Conservation (phyloP, 139 green algal genomes). For the Ettlia oleoabundans region DNA sequence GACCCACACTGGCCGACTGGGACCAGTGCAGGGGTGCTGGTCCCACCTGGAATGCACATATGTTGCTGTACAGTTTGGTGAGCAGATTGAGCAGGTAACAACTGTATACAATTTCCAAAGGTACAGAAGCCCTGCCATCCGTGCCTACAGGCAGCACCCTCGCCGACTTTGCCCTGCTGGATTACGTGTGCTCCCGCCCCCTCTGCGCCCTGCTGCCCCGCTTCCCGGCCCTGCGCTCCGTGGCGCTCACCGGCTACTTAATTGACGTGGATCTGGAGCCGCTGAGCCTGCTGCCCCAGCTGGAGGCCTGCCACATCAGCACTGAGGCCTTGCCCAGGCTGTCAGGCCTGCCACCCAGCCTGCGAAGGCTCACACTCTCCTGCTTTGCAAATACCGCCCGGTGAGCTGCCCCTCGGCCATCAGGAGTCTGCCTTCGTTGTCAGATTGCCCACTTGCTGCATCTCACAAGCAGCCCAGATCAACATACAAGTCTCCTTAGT, state of each 20-base stretch:
- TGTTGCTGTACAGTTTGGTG: too few relatives aligned
- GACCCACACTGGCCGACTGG: too few relatives aligned
- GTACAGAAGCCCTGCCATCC: too few relatives aligned
- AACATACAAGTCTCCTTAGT: too few relatives aligned
- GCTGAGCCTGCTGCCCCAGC: conserved; percentile 4
- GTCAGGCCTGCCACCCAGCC: not conserved
- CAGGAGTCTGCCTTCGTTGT: not conserved
- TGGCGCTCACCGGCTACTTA: conserved; percentile 3
- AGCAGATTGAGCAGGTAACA: too few relatives aligned
- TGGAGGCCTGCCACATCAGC: not conserved
- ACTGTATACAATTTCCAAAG: too few relatives aligned
- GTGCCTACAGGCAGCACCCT: conserved; percentile 6
- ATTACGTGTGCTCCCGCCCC: conserved; percentile 6
- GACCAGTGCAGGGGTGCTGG: too few relatives aligned
- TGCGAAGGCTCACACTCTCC: conserved; percentile 12
- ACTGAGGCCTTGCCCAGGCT: not conserved
- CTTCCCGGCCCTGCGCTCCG: conserved; percentile 5
- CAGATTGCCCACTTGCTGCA: too few relatives aligned
- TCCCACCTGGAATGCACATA: too few relatives aligned
- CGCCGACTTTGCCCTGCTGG: not conserved
- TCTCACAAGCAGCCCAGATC: too few relatives aligned
- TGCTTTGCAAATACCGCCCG: conserved; percentile 1
- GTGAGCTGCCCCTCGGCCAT: not conserved
- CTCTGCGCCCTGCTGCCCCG: conserved; percentile 27
- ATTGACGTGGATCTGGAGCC: conserved; percentile 12